phyloP scores from a whole-genome alignment of 441 rosid genomes.

The Codiaeum variegatum region DNA sequence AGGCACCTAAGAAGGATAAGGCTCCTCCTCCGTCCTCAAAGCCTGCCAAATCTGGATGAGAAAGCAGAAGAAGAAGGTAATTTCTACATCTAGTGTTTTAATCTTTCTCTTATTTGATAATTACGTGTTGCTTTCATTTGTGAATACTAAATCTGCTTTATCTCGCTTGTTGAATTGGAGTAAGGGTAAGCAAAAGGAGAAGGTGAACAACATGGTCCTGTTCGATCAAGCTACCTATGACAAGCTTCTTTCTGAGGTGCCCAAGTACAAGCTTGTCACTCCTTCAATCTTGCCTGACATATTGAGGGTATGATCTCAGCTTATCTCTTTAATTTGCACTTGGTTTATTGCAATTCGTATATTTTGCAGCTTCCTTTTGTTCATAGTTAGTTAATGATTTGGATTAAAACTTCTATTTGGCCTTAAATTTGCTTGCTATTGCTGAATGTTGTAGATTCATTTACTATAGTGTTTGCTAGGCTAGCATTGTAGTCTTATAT shows the following conservation, averaged over 20 bases:
- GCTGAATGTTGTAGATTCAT: neutral
- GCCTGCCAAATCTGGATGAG: neutral
- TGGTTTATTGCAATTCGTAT: neutral
- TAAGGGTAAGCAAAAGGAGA: neutral
- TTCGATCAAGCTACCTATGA: neutral
- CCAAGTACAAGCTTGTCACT: slow-evolving; percentile 4
- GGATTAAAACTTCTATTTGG: neutral
- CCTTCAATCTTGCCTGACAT: neutral
- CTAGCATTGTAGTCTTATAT: no score
- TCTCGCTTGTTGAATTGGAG: neutral
- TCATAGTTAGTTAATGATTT: neutral
- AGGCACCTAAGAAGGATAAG: slow-evolving; percentile 3
- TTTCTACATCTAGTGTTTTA: neutral
- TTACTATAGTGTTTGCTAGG: no score
- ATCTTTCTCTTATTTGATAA: neutral
- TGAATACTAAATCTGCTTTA: neutral
- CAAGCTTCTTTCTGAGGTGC: neutral
- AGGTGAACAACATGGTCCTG: neutral
- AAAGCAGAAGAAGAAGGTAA: neutral
- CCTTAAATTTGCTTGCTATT: neutral
- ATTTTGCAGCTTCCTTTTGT: no score
- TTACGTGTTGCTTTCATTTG: neutral
- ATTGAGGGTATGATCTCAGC: neutral
- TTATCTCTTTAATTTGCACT: neutral
- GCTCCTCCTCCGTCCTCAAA: neutral